Conservation (phyloP, 176 grass and related monocot species). For the Poa annua region DNA sequence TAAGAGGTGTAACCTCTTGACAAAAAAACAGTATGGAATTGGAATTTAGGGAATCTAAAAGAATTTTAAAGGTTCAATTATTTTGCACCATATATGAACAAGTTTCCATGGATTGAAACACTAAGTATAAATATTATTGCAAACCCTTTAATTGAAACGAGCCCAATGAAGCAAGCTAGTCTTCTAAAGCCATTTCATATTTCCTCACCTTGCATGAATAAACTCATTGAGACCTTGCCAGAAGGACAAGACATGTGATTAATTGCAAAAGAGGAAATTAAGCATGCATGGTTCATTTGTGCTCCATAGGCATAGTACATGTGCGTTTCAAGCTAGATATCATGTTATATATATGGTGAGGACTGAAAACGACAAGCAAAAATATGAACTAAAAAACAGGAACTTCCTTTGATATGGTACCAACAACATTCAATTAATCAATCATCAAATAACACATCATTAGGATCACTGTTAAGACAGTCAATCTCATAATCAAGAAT, state of each 20-base stretch:
- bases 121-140: too few species aligned
- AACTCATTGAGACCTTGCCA: neutral
- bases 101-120: too few species aligned
- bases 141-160: neutral
- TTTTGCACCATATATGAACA: too few species aligned
- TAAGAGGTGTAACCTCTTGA: too few species aligned
- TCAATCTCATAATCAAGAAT: conserved; percentile 43
- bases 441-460: conserved; percentile 18
- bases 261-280: neutral
- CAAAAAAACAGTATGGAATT: too few species aligned
- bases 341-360: neutral
- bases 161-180: neutral
- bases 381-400: neutral
- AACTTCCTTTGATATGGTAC: conserved; percentile 5
- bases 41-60: too few species aligned
- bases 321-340: neutral
- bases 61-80: too few species aligned
- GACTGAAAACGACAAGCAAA: neutral
- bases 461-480: conserved; percentile 45
- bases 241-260: neutral
- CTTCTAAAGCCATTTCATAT: neutral
- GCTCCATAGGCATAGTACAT: neutral
- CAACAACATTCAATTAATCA: neutral
- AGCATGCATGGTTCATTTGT: neutral
- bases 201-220: neutral